Base-by-base conservation (phyloP, 345 rosid genomes). In the Euphorbia pulcherrima region DNA sequence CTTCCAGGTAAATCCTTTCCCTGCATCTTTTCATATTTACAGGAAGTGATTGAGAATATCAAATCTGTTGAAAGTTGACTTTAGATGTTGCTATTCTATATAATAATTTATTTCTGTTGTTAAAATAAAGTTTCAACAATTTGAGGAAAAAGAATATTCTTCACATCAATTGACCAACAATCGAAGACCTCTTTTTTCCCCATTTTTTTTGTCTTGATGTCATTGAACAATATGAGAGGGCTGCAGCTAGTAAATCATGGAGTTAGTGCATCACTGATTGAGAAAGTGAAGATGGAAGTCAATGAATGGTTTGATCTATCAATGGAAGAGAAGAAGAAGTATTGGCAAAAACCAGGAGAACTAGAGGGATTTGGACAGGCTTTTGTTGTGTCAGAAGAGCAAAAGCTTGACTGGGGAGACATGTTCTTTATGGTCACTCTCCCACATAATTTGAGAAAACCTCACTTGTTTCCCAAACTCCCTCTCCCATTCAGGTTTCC, bases 401-500 rank as follows among this genome's bases (percentile, higher is more conserved):
- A 68, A 16, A 57, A 68, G n/a, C 71, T 71, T 37, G 69, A 64
- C 8, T 71, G 74, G 74, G 74, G 64, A 71, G 74, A 71, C 27
- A 64, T 71, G 0, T 71, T 71, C 48, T 55, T 39, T 24, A 27
- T 63, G 46, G 9, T 64, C 54, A 55, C 68, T 54, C 69, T 64
- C 4, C 74, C 74, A 13, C 40, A 11, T 13, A 35, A 71, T 46
- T 17, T 14, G 29, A 63, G 69, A 46, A 63, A 54, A 17, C 69
- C 74, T 29, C 1, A 71, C 18, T 35, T 71, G 24, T 71, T 71
- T 24, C 64, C 69, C 7, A 10, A n/a, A 21, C 46, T 71, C 20
- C 69, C 74, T 44, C 63, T 44, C 17, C 47, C 56, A 41, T 26
- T 63, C 47, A 64, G 74, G 74, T 71, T 3, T 8, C 12, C 16